Base-by-base conservation (phyloP, 2,329 filamentous ascomycete genomes). In the Cadophora luteo-olivacea region DNA sequence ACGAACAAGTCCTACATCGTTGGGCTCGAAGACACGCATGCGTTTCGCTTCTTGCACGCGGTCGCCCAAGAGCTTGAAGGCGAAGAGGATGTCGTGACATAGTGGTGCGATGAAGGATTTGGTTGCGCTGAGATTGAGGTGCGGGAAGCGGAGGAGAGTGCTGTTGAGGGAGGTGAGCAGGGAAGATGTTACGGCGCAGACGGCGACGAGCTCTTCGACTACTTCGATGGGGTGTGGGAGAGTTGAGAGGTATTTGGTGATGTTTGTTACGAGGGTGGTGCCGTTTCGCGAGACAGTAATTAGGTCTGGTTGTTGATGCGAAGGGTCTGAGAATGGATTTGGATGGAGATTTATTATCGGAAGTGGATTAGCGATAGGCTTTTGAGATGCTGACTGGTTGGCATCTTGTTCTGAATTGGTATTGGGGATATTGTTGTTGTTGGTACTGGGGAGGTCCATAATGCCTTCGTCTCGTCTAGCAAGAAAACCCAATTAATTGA, bases 161-260 rank as follows among this genome's bases (percentile, higher is more conserved):
- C 57, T 38, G 36, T 70, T 45, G 12, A 72, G 67, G 3, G 66
- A 66, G 7, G 41, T 49, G 6, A 72, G 67, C 0, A 72, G 67
- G 11, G 51, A 64, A 9, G 54, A 64, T 0, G 68, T 69, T n/a
- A 70, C 68, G 9, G 68, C 57, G 4, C 24, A 36, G 45, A 69
- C 67, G 14, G 70, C 55, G n/a, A 72, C 55, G 16, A 70, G 62
- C 38, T 72, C 70, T 22, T 72, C 70, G 22, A 72, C 61, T 1
- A 48, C 33, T 4, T 70, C 68, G 49, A 72, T 70, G n/a, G 70
- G 68, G 64, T 72, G 68, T 3, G 70, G 68, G 14, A 72, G 63
- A 4, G 70, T 72, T 1, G 70, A 70, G 5, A 72, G 58, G 36
- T 72, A 72, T 24, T 64, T 67, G 3, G 70, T 72, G 11, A 64